phyloP scores from a whole-genome alignment of 2,329 filamentous ascomycete species.

The Daldinia eschscholtzii region DNA sequence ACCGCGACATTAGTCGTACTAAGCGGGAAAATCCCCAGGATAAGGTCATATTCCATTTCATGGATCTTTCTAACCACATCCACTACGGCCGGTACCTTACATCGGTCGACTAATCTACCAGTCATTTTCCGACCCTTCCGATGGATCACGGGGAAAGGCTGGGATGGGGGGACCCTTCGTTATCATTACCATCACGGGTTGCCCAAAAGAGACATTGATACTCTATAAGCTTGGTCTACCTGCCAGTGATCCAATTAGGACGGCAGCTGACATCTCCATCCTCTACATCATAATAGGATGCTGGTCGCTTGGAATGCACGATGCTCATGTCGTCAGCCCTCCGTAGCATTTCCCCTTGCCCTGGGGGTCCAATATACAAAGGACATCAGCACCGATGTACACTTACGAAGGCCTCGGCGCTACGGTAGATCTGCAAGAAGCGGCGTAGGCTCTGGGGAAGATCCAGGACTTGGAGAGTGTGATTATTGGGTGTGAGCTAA shows the following conservation, averaged over 20 bases:
- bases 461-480: conserved; percentile 35
- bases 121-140: conserved; percentile 47
- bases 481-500: conserved; percentile 18
- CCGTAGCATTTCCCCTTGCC: conserved; percentile 31
- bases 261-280: conserved; percentile 42
- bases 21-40: conserved; percentile 35
- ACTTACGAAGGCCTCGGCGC: conserved; percentile 27
- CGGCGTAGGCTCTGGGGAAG: conserved; percentile 29
- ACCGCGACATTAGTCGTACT: conserved; percentile 35
- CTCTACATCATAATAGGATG: conserved; percentile 39
- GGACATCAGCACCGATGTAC: conserved; percentile 26
- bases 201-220: conserved; percentile 41
- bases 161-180: conserved; percentile 47
- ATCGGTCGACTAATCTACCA: conserved; percentile 47
- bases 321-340: conserved; percentile 39
- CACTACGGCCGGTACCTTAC: conserved; percentile 51
- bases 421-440: conserved; percentile 35
- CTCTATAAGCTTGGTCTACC: conserved; percentile 33
- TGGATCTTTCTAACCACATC: conserved; percentile 39
- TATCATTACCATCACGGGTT: conserved; percentile 46
- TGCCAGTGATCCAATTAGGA: conserved; percentile 39
- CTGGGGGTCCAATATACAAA: conserved; percentile 19
- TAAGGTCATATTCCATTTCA: conserved; percentile 37
- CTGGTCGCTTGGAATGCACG: conserved; percentile 33
- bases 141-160: conserved; percentile 45